These are phyloP conservation scores for Aspergillus melleus DNA, from an alignment of 2,329 filamentous ascomycete species.

Conservation along the genomic window DNA sequence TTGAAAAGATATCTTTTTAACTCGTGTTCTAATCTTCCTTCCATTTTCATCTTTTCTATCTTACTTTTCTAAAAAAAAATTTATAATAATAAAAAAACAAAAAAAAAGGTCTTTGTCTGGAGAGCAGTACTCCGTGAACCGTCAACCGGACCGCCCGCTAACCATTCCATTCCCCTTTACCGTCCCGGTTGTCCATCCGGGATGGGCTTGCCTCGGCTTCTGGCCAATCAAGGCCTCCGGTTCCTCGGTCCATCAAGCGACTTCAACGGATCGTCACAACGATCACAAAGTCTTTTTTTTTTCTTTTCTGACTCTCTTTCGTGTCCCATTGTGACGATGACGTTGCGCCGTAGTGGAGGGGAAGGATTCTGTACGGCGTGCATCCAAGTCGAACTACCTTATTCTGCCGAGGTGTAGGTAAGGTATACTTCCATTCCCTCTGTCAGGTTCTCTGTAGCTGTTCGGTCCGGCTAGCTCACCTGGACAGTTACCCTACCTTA, in stretches of 20 bases:
- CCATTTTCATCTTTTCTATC: background rate
- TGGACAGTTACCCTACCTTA: too few species aligned
- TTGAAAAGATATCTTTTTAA: too few species aligned
- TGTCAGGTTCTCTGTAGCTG: background rate
- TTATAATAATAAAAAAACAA: too few species aligned
- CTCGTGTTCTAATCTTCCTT: background rate
- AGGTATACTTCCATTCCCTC: background rate
- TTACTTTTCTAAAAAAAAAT: background rate
- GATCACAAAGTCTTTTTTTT: background rate
- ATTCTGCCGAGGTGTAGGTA: background rate
- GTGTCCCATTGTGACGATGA: background rate
- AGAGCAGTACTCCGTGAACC: background rate
- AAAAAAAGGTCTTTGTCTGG: background rate
- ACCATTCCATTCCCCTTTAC: background rate
- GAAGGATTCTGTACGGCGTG: background rate
- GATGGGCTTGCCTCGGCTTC: constrained; percentile 10
- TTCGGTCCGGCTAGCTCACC: too few species aligned
- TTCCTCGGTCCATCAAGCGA: constrained; percentile 2
- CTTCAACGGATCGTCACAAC: constrained; percentile 17
- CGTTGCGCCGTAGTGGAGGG: background rate
- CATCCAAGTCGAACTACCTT: background rate
- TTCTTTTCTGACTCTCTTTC: background rate
- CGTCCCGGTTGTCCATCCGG: constrained; percentile 13
- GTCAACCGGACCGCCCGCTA: constrained; percentile 11
- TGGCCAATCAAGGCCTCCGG: constrained; percentile 11